These are phyloP conservation scores for Hericium alpestre DNA, from an alignment of 768 basidiomycete genomes.

Conservation along the genomic window DNA sequence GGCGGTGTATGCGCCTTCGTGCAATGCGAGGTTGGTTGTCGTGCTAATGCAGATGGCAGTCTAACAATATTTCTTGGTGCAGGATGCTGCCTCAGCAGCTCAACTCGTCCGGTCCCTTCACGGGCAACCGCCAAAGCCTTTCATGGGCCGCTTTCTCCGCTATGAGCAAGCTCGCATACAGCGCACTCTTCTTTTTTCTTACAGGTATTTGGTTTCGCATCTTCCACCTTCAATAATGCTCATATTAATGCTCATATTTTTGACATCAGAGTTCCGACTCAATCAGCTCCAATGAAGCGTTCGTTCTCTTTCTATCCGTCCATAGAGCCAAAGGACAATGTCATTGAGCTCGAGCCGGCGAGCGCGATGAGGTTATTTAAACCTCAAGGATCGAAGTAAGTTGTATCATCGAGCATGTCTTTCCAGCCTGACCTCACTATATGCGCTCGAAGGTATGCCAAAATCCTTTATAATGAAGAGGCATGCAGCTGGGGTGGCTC, in stretches of 20 bases:
- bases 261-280: background rate
- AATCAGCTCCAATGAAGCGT: background rate
- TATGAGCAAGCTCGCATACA: conserved; percentile 73
- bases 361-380: conserved; percentile 53
- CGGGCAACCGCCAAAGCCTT: conserved; percentile 43
- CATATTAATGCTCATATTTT: background rate
- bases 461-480: conserved; percentile 38
- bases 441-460: conserved; percentile 19
- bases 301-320: background rate
- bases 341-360: conserved; percentile 32
- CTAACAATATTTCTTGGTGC: too few species aligned
- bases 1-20: conserved; percentile 79
- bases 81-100: conserved; percentile 52
- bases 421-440: background rate
- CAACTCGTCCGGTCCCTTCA: conserved; percentile 52
- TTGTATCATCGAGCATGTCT: background rate
- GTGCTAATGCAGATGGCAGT: background rate
- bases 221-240: background rate
- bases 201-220: conserved; percentile 29
- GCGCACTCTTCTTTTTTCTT: conserved; percentile 65
- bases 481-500: conserved; percentile 21
- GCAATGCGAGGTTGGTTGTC: conserved; percentile 59
- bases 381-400: conserved; percentile 41
- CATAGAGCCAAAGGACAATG: background rate
- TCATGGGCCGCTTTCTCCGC: conserved; percentile 63